These are phyloP conservation scores for Musa itinerans DNA, from an alignment of 176 grass and related monocot genomes.

Conservation along the genomic window DNA sequence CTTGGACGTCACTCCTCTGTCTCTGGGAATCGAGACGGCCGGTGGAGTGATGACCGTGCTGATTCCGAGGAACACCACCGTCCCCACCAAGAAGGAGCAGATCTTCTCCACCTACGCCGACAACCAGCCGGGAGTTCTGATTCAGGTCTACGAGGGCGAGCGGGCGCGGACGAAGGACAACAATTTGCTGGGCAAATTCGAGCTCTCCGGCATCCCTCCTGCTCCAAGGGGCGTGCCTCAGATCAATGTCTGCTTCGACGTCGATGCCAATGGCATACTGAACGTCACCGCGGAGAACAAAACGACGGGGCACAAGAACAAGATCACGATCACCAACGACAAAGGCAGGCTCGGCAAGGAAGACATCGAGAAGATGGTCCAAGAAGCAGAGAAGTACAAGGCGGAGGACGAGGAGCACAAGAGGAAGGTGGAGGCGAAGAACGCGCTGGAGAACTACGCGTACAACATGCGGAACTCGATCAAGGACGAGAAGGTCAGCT, in stretches of 20 bases:
- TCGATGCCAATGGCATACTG: constrained; percentile 8
- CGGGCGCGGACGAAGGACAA: not conserved
- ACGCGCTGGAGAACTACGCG: constrained; percentile 7
- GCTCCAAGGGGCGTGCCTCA: constrained; percentile 1
- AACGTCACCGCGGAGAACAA: constrained; percentile 6
- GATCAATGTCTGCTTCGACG: constrained; percentile 15
- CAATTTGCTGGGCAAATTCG: constrained; percentile 14
- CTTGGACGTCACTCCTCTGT: not conserved
- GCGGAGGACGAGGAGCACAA: constrained; percentile 6
- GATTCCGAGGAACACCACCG: constrained; percentile 2
- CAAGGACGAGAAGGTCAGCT: not conserved
- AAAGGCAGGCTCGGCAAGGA: constrained; percentile 15
- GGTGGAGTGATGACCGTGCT: constrained; percentile 1
- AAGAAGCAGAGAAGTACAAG: constrained; percentile 15
- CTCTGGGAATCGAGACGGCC: not conserved
- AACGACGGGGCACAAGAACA: not conserved
- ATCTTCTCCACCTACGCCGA: constrained; percentile 6
- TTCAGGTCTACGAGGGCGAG: constrained; percentile 4
- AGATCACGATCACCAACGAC: constrained; percentile 9
- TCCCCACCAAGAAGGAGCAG: constrained; percentile 1
- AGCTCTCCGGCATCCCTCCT: constrained; percentile 4
- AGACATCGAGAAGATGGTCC: constrained; percentile 7
- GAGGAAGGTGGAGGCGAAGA: constrained; percentile 15
- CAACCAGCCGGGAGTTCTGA: constrained; percentile 7
- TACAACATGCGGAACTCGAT: constrained; percentile 8